Conservation (phyloP, 768 basidiomycete genomes). For the Tricholoma furcatifolium region DNA sequence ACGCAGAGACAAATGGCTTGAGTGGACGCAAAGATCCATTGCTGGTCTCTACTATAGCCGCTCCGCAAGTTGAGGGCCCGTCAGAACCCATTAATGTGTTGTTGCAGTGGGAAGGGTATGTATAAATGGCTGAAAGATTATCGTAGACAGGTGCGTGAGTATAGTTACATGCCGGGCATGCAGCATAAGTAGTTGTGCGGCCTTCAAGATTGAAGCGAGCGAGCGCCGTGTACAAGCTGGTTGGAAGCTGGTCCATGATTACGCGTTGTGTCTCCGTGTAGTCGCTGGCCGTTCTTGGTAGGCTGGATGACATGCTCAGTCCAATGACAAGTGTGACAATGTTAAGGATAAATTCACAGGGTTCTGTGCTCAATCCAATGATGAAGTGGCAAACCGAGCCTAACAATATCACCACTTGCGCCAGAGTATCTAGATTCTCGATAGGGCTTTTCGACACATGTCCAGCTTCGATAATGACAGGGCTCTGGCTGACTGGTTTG, state of each 20-base stretch:
- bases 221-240: conserved; percentile 11
- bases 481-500: background rate
- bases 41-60: background rate
- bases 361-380: conserved; percentile 12
- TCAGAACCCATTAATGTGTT: conserved; percentile 1
- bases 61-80: background rate
- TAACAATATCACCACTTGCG: conserved; percentile 21
- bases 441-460: conserved; percentile 2
- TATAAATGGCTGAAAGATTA: conserved; percentile 1
- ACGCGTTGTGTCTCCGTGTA: background rate
- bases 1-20: too few relatives aligned
- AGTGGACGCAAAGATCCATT: background rate
- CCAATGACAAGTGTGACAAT: conserved; percentile 15
- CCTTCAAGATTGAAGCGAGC: conserved; percentile 11
- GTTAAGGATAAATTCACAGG: conserved; percentile 18
- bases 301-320: conserved; percentile 5
- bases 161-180: conserved; percentile 16
- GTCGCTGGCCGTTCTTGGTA: background rate
- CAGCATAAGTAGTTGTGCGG: conserved; percentile 14
- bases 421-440: conserved; percentile 9
- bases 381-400: conserved; percentile 17
- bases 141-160: conserved; percentile 11
- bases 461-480: background rate
- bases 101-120: conserved; percentile 5
- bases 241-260: conserved; percentile 14